A percentile compares a stretch with the other conserved stretches of the same genome.
Conservation (phyloP, 1,284 basidiomycete species). For the Ganoderma sinense region DNA sequence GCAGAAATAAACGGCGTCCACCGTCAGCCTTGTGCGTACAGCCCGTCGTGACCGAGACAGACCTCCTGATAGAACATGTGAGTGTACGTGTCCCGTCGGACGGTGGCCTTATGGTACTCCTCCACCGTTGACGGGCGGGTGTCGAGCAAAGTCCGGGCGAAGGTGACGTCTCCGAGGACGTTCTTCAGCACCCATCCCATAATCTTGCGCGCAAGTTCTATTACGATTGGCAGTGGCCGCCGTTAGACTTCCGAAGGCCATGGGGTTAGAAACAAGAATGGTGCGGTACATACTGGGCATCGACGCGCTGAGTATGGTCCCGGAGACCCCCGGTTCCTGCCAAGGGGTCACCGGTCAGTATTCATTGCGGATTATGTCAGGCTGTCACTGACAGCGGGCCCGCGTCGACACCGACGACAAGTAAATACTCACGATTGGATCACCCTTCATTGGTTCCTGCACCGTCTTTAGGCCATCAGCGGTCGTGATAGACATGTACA, state of each 20-base stretch:
- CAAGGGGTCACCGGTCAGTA: not conserved
- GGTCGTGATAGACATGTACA: conserved; percentile 76
- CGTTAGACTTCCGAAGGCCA: not conserved
- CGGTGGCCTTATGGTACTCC: conserved; percentile 60
- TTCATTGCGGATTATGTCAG: not conserved
- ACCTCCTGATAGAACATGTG: conserved; percentile 67
- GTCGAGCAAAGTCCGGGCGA: conserved; percentile 54
- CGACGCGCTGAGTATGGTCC: not conserved
- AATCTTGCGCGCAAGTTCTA: not conserved
- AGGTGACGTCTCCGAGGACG: conserved; percentile 61
- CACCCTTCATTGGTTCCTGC: conserved; percentile 69
- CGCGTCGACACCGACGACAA: not conserved
- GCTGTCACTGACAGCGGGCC: not conserved
- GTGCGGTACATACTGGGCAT: conserved; percentile 37
- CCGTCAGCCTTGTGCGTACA: not conserved
- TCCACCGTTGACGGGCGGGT: conserved; percentile 60
- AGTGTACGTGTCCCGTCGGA: conserved; percentile 59
- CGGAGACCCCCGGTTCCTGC: conserved; percentile 26
- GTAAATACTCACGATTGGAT: conserved; percentile 60
- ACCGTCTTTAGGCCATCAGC: conserved; percentile 83
- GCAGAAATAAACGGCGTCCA: not conserved
- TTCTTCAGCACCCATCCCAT: conserved; percentile 54
- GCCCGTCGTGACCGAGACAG: conserved; percentile 24
- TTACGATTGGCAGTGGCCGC: not conserved
- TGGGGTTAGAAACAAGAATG: conserved; percentile 51